Percentiles rank a stretch among this genome's conserved stretches.
Conservation (phyloP, 1,139 yeast genomes). For the Scheffersomyces insectosa region DNA sequence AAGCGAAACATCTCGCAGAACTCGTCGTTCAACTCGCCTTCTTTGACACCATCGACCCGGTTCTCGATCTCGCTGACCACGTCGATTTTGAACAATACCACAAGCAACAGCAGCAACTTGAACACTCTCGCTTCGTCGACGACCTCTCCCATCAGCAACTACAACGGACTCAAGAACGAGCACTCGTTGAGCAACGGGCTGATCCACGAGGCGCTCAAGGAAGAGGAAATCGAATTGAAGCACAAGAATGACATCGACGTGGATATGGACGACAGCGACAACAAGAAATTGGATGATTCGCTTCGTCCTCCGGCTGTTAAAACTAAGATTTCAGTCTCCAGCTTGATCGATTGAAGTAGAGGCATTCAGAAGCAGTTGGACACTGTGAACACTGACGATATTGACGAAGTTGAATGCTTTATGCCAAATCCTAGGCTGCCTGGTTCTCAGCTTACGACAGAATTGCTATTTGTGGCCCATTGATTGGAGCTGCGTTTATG, state of each 20-base stretch:
- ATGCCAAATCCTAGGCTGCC: too few relatives aligned
- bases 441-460: too few relatives aligned
- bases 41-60: conserved; percentile 27
- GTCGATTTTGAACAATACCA: conserved; percentile 13
- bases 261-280: conserved; percentile 7
- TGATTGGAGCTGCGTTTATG: too few relatives aligned
- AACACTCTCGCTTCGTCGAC: conserved; percentile 3
- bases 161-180: conserved; percentile 3
- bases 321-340: conserved; percentile 27
- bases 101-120: neutral
- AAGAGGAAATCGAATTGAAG: conserved; percentile 6
- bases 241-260: conserved; percentile 3
- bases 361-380: neutral
- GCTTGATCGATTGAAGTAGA: conserved; percentile 24
- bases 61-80: conserved; percentile 29
- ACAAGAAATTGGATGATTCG: conserved; percentile 3
- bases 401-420: too few relatives aligned
- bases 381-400: too few relatives aligned
- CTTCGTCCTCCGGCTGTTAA: conserved; percentile 4
- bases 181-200: conserved; percentile 2
- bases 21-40: conserved; percentile 35
- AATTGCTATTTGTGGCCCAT: too few relatives aligned
- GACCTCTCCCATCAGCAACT: conserved; percentile 10
- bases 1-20: conserved; percentile 34
- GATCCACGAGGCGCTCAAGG: conserved; percentile 2